These are phyloP conservation scores for Henckelia pumila DNA, from an alignment of 257 asterid species.

Conservation along the genomic window DNA sequence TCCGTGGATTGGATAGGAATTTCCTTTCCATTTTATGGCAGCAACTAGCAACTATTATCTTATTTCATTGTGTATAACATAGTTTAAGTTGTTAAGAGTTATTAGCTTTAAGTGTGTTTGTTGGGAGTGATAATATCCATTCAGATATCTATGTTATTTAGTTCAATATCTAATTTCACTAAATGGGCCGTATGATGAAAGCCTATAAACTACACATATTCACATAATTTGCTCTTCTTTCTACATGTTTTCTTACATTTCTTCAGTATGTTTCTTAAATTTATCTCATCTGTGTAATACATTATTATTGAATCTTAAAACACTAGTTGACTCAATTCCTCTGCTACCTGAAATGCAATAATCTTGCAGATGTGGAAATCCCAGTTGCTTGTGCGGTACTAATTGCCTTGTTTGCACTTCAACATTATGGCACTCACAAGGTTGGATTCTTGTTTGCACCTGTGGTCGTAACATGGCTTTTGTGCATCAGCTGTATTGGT, in stretches of 20 bases:
- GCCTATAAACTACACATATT: not conserved
- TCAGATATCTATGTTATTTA: not conserved
- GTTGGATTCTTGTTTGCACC: slow-evolving; percentile 94
- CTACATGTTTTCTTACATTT: not conserved
- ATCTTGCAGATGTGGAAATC: slow-evolving; percentile 78
- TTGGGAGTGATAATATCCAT: not conserved
- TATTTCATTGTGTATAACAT: not conserved
- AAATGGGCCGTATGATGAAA: not conserved
- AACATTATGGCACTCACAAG: slow-evolving; percentile 93
- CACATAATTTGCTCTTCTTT: not conserved
- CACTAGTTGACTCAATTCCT: not conserved
- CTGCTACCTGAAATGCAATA: slow-evolving; percentile 26
- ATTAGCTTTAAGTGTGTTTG: not conserved
- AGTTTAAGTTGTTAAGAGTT: not conserved
- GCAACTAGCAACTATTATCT: not conserved
- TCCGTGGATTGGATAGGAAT: not conserved
- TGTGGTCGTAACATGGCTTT: slow-evolving; percentile 75
- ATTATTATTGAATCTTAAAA: not conserved
- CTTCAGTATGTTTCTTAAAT: not conserved
- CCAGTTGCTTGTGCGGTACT: slow-evolving; percentile 74
- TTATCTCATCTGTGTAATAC: too few species aligned
- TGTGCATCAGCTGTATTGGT: slow-evolving; percentile 78
- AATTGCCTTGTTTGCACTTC: slow-evolving; percentile 83
- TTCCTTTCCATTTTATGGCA: not conserved
- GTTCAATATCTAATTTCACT: not conserved